phyloP scores from a whole-genome alignment of 2,329 filamentous ascomycete genomes.

The Diaporthe velutina region DNA sequence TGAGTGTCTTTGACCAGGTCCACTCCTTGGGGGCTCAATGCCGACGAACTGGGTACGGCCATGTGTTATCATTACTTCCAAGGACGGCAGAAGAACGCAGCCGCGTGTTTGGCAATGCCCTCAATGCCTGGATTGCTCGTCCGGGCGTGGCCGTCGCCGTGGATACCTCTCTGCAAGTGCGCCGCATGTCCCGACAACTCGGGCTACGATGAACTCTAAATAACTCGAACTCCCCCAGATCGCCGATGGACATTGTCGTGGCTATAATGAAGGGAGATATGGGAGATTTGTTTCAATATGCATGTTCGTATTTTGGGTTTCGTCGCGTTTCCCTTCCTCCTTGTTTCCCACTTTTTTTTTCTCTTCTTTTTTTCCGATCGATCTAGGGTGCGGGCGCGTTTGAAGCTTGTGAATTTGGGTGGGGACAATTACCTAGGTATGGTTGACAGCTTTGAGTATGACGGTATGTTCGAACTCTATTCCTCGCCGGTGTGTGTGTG shows the following conservation, averaged over 20 bases:
- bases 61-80: constrained; percentile 4
- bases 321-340: not conserved
- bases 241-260: constrained; percentile 8
- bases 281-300: constrained; percentile 26
- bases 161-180: not conserved
- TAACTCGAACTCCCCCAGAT: not conserved
- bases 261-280: not conserved
- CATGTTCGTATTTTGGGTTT: not conserved
- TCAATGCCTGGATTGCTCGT: constrained; percentile 1
- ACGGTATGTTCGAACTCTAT: constrained; percentile 18
- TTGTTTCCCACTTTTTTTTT: not conserved
- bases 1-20: not conserved
- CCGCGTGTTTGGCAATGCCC: not conserved
- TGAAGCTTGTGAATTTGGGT: not conserved
- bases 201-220: constrained; percentile 20
- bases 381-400: not conserved
- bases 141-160: constrained; percentile 20
- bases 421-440: not conserved
- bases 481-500: not conserved
- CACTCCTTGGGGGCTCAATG: not conserved
- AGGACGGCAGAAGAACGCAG: not conserved
- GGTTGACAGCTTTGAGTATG: not conserved
- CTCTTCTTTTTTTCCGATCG: not conserved
- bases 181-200: constrained; percentile 9
- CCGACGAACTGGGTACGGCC: constrained; percentile 1